These are phyloP conservation scores for Candida nanaspora DNA, from an alignment of 805 yeast species.

Conservation along the genomic window DNA sequence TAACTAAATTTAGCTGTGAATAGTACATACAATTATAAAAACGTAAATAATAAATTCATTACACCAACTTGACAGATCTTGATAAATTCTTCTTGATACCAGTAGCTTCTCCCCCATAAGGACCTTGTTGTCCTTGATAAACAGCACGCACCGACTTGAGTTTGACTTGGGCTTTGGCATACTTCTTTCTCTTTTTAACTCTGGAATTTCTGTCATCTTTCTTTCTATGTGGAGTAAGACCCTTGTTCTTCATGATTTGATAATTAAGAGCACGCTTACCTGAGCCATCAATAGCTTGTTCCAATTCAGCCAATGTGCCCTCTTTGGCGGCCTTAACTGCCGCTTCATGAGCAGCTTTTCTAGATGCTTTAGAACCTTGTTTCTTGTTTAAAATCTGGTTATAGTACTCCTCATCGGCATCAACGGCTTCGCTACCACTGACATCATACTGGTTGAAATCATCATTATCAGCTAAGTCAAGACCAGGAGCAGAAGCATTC, in stretches of 20 bases:
- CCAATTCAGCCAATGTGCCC: constrained; percentile 71
- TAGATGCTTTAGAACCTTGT: constrained; percentile 39
- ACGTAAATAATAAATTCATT: background rate
- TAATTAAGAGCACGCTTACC: constrained; percentile 94
- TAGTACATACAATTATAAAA: background rate
- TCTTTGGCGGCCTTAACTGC: constrained; percentile 79
- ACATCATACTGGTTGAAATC: constrained; percentile 39
- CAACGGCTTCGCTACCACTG: constrained; percentile 10
- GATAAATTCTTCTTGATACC: constrained; percentile 95
- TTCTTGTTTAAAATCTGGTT: constrained; percentile 42
- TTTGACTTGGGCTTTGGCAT: constrained; percentile 90
- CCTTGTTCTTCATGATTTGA: constrained; percentile 94
- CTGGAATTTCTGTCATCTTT: constrained; percentile 93
- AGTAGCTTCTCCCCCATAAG: constrained; percentile 90
- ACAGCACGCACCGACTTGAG: constrained; percentile 86
- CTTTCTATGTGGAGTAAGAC: constrained; percentile 87
- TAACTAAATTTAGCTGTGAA: too few relatives aligned
- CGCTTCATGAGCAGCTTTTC: constrained; percentile 55
- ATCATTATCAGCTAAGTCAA: constrained; percentile 48
- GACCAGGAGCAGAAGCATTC: constrained; percentile 37
- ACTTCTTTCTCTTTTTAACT: constrained; percentile 97
- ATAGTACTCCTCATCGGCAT: constrained; percentile 53
- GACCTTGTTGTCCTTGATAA: constrained; percentile 65
- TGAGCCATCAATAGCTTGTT: constrained; percentile 58
- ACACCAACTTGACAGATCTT: constrained; percentile 75